Evolutionary conservation across 441 rosid species (phyloP), one percentile per base, ranked within the genome.

Genomic region (Bruguiera hainesii): DNA sequence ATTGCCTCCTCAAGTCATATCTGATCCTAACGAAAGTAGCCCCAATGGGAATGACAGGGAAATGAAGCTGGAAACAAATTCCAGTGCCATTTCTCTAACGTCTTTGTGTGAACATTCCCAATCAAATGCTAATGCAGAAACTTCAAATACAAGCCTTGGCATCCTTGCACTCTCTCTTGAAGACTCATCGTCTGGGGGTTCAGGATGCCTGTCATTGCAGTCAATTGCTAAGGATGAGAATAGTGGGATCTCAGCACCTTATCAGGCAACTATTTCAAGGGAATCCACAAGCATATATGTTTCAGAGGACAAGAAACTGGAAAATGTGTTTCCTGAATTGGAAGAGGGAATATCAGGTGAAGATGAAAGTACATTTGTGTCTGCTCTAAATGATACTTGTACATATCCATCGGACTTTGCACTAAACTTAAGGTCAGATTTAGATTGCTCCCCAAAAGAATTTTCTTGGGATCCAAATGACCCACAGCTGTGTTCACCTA

Each of bases 341-440:
- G 85, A 76, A 61, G 79, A 71, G 66, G 88, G 61, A 72, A 68
- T 42, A 57, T 18, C 60, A 42, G 68, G 30, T 71, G 91, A 87
- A 78, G 96, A 85, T 72, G 78, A 64, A 67, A 75, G 72, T 58
- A 49, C 77, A 3, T 85, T 87, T 78, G 67, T 85, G 59, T 76
- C 85, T 72, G 81, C 84, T 64, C 75, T 90, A 70, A 86, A 84
- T 58, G 64, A 66, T 23, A 58, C 51, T 18, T 73, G 77, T 70
- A 61, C 69, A 58, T 69, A 33, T 53, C 70, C 64, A 60, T 18
- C 55, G 4, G 67, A 66, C 56, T 63, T 64, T 48, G 56, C 69
- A 57, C 65, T 61, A 63, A 51, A 25, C 5, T 50, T 56, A 23
- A 33, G 52, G 60, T 78, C 80, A 68, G 64, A 71, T 67, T 67